Base-by-base conservation (phyloP, 164 flowering plant species). In the Tinospora cordifolia region DNA sequence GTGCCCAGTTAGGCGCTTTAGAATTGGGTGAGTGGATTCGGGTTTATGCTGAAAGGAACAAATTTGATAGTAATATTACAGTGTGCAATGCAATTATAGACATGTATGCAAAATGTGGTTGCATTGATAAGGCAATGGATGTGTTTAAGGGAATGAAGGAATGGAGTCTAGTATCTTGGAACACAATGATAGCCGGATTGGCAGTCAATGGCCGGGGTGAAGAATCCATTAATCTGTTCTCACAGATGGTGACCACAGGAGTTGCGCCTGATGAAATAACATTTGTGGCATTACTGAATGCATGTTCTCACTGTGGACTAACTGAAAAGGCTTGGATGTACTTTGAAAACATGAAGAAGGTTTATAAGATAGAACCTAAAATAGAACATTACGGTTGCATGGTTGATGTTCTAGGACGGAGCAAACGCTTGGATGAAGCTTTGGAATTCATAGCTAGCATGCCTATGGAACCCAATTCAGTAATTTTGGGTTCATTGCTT, bases 1-100 rank as follows among this genome's bases (percentile, higher is more conserved):
- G 77, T 59, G 66, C 72, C 38, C 77, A 67, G 40, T 47, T 71
- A 64, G 80, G 80, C 6, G 77, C 80, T 69, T 59, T 75, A 39
- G 77, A 74, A 60, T 60, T 70, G 63, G 80, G 80, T 7, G 80
- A 75, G 63, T 78, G 80, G 78, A 17, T 78, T 26, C 73, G 65
- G 25, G 15, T 38, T 62, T 78, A 59, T 57, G 63, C 62, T 0
- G 64, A 75, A 49, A 74, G 64, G 67, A 75, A 69, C 26, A 41
- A 70, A 34, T 49, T 78, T 6, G 62, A 71, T 66, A 7, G 57
- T 22, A 72, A 71, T 22, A 65, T 21, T 11, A 24, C 73, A 27
- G 77, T 78, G 14, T 71, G 75, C 30, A 78, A 78, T 72, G 80
- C 78, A 0, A 54, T 72, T 22, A 75, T 78, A 19, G 75, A 78